Evolutionary conservation across 495 filamentous ascomycete genomes (phyloP), one percentile per base, ranked within the genome.

Genomic region (Penicillium angulare): DNA sequence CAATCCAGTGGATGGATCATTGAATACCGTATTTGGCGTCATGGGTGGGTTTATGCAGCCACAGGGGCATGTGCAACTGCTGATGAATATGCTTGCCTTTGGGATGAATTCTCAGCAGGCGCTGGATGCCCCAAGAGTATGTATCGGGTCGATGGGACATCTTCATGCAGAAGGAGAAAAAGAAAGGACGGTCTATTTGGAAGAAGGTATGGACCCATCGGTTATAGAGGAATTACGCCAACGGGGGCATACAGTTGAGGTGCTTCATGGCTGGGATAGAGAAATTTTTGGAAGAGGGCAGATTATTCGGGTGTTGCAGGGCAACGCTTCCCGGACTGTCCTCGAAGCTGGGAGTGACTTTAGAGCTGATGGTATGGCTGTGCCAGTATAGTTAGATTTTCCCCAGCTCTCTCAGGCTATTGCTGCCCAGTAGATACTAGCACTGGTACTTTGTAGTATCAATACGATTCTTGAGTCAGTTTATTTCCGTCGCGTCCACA

Each of bases 21-120:
- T 98, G 50, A 87, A 96, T 61, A 83, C 81, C 32, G 89, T 96
- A 0, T 95, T 89, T 56, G 95, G 93, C 39, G 91, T 96, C 41
- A 97, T 97, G 93, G 93, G 93, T 52, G 93, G 93, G 26, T 96
- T 92, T 69, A 97, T 98, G 95, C 93, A 98, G 74, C 93, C 93
- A 0, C 93, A 97, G 73, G 93, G 93, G 8, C 93, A 98, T 61
- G 89, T 97, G 12, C 93, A 98, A 68, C 90, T 97, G 2, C 70
- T 98, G 43, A 77, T 97, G 7, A 96, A 95, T 49, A 89, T 95
- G 83, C 67, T 95, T 3, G 84, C 87, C 0, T 96, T 93, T 64
- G 82, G 84, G n/a, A 77, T 87, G 57, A 86, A 81, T 47, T 89
- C 91, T 23, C 93, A 98, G 75, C 84, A 86, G 24, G 92, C 95